These are phyloP conservation scores for Danielia reshetovae DNA, from an alignment of 805 yeast species.

Conservation along the genomic window DNA sequence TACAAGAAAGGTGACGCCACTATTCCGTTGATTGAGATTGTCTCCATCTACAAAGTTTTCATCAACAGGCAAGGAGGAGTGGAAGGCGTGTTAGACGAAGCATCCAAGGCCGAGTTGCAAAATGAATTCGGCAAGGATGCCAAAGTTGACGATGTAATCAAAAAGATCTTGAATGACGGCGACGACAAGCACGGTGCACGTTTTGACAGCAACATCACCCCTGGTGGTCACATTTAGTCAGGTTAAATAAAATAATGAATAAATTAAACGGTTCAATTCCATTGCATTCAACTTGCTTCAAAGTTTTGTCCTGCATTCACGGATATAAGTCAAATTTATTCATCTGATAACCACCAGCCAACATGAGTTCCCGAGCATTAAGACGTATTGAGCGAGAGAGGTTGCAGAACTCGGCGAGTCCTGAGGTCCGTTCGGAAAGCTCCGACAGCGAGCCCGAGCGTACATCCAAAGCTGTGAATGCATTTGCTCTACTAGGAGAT, in stretches of 20 bases:
- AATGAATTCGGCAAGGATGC: constrained; percentile 62
- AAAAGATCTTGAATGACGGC: constrained; percentile 59
- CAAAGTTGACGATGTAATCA: constrained; percentile 53
- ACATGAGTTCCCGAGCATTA: constrained; percentile 27
- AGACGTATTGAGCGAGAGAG: constrained; percentile 22
- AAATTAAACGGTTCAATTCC: too few relatives aligned
- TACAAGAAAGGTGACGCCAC: constrained; percentile 50
- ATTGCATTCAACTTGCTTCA: too few relatives aligned
- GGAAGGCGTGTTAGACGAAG: constrained; percentile 69
- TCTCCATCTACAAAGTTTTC: constrained; percentile 64
- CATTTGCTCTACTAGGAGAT: constrained; percentile 41
- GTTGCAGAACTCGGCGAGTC: constrained; percentile 14
- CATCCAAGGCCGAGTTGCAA: constrained; percentile 59
- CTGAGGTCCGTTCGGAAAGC: constrained; percentile 10
- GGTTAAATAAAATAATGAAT: too few relatives aligned
- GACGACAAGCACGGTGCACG: constrained; percentile 36
- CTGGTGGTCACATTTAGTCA: constrained; percentile 2
- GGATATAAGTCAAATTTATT: too few relatives aligned
- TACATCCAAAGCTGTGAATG: constrained; percentile 28
- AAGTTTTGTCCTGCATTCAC: too few relatives aligned
- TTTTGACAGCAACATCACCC: constrained; percentile 1
- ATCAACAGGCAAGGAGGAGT: constrained; percentile 61
- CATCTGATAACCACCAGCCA: background rate
- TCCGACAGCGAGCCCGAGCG: constrained; percentile 15
- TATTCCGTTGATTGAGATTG: constrained; percentile 57